Evolutionary conservation across 1,284 basidiomycete genomes (phyloP), one percentile per base, ranked within the genome.

Genomic region (Boletus smithii): DNA sequence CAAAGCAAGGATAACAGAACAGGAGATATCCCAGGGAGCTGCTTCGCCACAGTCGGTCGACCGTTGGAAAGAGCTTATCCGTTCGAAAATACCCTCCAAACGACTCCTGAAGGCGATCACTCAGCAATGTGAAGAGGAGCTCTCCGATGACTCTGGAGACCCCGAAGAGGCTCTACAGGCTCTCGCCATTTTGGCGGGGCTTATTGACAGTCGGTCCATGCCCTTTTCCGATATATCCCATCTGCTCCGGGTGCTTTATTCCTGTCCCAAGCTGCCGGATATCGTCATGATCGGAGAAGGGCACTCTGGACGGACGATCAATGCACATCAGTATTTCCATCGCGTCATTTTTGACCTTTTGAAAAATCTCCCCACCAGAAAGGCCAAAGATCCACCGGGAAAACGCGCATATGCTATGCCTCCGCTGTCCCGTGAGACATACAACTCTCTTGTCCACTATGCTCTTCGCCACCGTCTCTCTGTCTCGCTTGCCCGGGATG

Each of bases 371-470:
- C 63, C 45, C 16, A 64, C 53, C 24, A 49, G 42, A 36, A 61
- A 59, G 30, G 30, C 46, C n/a, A 64, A 60, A 30, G 61, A 45
- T 42, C 50, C 50, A 43, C 41, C 51, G 2, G n/a, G 20, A 14
- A 47, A 48, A 34, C 34, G 14, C 36, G 4, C 41, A 46, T 32
- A 47, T 17, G 27, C 48, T 49, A 59, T 70, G 33, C 73, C 69
- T 5, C 62, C 63, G 0, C 58, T 84, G 11, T 69, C 74, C 46
- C 50, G 70, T 3, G 62, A 68, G 14, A 67, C 77, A 0, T 85
- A 80, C 65, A 85, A 88, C 59, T 56, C 80, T 0, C 74, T 90
- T 22, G 56, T 90, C 3, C 73, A 81, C 49, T 88, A 88, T 62
- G 67, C 81, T 2, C 70, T 90, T 29, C 75, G 76, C 2, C 73